A percentile compares a stretch with the other conserved stretches of the same genome.
Evolutionary conservation across 306 rosid species (phyloP).

Genomic region (Betula pendula): DNA sequence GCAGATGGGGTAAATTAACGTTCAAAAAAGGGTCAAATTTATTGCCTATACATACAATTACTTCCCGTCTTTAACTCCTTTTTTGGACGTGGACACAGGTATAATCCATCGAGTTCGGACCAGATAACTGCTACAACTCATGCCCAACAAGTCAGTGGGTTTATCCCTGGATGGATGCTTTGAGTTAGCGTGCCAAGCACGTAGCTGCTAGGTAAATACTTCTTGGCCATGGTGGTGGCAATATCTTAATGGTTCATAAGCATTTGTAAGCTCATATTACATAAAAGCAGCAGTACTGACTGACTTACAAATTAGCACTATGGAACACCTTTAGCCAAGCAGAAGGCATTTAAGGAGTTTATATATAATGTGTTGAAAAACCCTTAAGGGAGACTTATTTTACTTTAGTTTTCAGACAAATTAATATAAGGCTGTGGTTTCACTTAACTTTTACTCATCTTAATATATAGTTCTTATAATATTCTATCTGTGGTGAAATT

Average conservation of each 20-base stretch:
- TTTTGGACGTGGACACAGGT: conserved; percentile 26
- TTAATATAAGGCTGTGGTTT: conserved; percentile 2
- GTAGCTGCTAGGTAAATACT: conserved; percentile 2
- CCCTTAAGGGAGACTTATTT: conserved; percentile 12
- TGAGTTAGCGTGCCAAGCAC: conserved; percentile 11
- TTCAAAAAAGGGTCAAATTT: background rate
- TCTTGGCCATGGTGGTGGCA: conserved; percentile 12
- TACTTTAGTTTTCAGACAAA: background rate
- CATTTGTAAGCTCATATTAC: conserved; percentile 32
- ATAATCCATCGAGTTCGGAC: conserved; percentile 34
- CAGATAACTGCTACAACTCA: conserved; percentile 43
- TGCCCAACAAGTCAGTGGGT: conserved; percentile 51
- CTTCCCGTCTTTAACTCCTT: background rate
- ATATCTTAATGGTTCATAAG: conserved; percentile 37
- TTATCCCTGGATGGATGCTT: conserved; percentile 66
- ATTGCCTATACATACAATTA: background rate
- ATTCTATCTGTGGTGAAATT: background rate
- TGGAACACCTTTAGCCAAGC: conserved; percentile 36
- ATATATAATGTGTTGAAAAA: conserved; percentile 22
- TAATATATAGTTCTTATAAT: background rate
- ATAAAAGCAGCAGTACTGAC: conserved; percentile 35
- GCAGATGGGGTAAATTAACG: conserved; percentile 60
- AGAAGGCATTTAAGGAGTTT: conserved; percentile 35
- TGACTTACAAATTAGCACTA: conserved; percentile 39
- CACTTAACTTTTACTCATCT: background rate